Evolutionary conservation across 129 eudicot genomes (phyloP), one percentile per base, ranked within the genome.

Genomic region (Smallanthus sonchifolius): DNA sequence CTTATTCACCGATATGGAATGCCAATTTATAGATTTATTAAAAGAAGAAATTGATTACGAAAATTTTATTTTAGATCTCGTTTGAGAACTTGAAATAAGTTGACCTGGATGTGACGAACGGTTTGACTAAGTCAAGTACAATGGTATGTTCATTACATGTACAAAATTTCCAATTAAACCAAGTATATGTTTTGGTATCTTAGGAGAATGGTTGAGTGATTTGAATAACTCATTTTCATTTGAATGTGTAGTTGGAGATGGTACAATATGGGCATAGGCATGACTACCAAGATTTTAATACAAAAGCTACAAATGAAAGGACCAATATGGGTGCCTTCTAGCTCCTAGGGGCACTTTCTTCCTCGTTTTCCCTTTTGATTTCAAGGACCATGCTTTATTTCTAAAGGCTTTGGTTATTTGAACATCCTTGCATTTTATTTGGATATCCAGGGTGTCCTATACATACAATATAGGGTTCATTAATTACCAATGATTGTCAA

Each of bases 251-350:
- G 68, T 60, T 32, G 51, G 10, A 44, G 70, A 69, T 51, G 24
- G 59, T 16, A 51, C 55, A 47, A 14, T 47, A 70, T 62, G 77
- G 82, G 72, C 57, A 48, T 48, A 78, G 65, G 81, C 69, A 37
- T 69, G 30, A 16, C 59, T 42, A 42, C 45, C 3, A 5, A 51
- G 28, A 51, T 51, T 37, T 59, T 70, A n/a, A 51, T n/a, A 15
- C 55, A 48, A n/a, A 59, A 69, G 44, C 81, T 69, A 7, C 20
- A 60, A 77, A 69, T 68, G 76, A 60, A 59, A 45, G 48, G 76
- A 60, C 76, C 61, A 59, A 36, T 44, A 43, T 13, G 39, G 81
- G 70, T 77, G 65, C 11, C 70, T 77, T 69, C 76, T 69, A 61
- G 56, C 70, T 77, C 60, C 76, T 69, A 61, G 56, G 47, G 34